phyloP scores from a whole-genome alignment of 2,329 filamentous ascomycete species.

The Myriosclerotinia scirpicola region DNA sequence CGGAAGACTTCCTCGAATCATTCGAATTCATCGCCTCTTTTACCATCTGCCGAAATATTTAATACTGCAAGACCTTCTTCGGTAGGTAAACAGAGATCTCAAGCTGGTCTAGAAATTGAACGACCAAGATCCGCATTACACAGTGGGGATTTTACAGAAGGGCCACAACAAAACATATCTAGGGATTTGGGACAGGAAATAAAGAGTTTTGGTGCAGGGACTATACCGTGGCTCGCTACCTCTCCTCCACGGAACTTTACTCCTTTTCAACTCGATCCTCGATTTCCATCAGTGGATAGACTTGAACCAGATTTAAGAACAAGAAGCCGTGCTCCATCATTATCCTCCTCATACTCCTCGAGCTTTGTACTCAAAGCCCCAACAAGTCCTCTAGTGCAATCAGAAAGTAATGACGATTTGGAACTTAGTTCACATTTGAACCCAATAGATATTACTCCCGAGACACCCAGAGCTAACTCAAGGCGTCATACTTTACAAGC shows the following conservation, averaged over 20 bases:
- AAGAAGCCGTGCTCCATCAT: slow-evolving; percentile 49
- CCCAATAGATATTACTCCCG: slow-evolving; percentile 49
- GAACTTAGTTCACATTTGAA: slow-evolving; percentile 59
- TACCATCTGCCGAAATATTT: slow-evolving; percentile 42
- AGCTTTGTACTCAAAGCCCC: slow-evolving; percentile 84
- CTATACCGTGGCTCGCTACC: slow-evolving; percentile 51
- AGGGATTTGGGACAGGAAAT: slow-evolving; percentile 21
- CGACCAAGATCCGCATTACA: slow-evolving; percentile 77
- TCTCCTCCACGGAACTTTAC: slow-evolving; percentile 56
- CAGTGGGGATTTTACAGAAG: slow-evolving; percentile 62
- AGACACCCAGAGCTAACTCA: slow-evolving; percentile 43
- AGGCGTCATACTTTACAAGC: slow-evolving; percentile 74
- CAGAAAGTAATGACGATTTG: slow-evolving; percentile 78
- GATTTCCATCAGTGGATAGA: slow-evolving; percentile 33
- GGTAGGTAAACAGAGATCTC: slow-evolving; percentile 47
- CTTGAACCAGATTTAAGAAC: slow-evolving; percentile 24
- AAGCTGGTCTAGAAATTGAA: slow-evolving; percentile 66
- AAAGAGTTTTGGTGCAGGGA: slow-evolving; percentile 28
- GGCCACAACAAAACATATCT: slow-evolving; percentile 25
- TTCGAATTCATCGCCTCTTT: slow-evolving; percentile 38
- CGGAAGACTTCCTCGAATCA: slow-evolving; percentile 29
- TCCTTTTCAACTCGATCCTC: slow-evolving; percentile 47
- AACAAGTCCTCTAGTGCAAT: slow-evolving; percentile 88
- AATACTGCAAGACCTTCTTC: slow-evolving; percentile 38
- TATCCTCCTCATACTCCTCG: slow-evolving; percentile 71